phyloP scores from a whole-genome alignment of 148 eudicot genomes.

The Rheum nobile region DNA sequence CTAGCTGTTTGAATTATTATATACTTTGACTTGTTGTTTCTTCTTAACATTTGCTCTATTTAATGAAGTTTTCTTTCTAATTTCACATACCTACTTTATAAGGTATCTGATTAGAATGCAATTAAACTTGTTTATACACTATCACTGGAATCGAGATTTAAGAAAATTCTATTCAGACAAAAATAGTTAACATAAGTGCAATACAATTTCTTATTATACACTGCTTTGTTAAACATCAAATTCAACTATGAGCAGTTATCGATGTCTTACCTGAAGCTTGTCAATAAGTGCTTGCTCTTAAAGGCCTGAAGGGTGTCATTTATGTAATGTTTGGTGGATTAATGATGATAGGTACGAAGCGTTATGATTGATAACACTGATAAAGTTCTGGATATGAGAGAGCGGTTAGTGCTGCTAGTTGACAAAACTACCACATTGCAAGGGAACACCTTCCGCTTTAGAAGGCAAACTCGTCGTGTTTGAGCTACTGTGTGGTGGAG shows the following conservation, averaged over 20 bases:
- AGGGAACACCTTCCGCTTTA: conserved; percentile 84
- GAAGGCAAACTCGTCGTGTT: conserved; percentile 88
- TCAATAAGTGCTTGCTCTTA: not conserved
- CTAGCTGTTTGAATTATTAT: not conserved
- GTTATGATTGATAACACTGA: conserved; percentile 98
- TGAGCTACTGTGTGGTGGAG: conserved; percentile 93
- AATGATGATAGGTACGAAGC: conserved; percentile 52
- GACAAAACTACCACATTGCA: conserved; percentile 82
- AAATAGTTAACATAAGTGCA: no score
- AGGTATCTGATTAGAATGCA: not conserved
- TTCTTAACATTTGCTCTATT: no score
- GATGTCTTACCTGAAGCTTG: not conserved
- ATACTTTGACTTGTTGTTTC: no score
- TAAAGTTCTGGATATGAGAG: conserved; percentile 92
- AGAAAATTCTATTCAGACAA: no score
- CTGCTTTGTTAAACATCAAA: no score
- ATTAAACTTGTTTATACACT: no score
- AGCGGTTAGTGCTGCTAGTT: conserved; percentile 82
- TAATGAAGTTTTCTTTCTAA: no score
- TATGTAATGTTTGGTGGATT: not conserved
- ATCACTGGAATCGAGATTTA: no score
- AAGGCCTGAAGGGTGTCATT: not conserved
- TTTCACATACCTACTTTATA: not conserved
- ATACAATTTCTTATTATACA: no score
- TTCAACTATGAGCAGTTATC: not conserved